A percentile compares a stretch with the other conserved stretches of the same genome.
Evolutionary conservation across 441 rosid species (phyloP).

Genomic region (Breynia disticha): DNA sequence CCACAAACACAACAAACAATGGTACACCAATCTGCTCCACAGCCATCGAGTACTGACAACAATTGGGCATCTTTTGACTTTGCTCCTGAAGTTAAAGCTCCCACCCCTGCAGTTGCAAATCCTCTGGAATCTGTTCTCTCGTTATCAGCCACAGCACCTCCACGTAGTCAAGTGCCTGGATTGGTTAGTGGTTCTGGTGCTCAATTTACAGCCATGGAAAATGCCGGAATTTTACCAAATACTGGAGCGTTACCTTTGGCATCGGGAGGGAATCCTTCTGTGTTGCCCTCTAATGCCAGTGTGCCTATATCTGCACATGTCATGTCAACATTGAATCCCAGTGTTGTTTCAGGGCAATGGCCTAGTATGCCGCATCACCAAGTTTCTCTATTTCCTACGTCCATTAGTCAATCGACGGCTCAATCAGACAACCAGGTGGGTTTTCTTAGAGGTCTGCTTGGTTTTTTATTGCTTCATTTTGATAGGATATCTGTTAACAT

Average conservation of each 20-base stretch:
- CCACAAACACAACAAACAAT: constrained; percentile 40
- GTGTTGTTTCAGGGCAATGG: constrained; percentile 37
- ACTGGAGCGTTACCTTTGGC: constrained; percentile 18
- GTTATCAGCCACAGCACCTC: constrained; percentile 51
- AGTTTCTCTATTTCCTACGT: constrained; percentile 37
- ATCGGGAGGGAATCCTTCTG: constrained; percentile 19
- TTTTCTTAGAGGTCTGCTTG: constrained; percentile 6
- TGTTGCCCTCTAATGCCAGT: constrained; percentile 15
- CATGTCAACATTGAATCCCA: constrained; percentile 23
- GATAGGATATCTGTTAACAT: constrained; percentile 3
- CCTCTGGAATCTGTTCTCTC: constrained; percentile 74
- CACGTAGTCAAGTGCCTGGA: constrained; percentile 38
- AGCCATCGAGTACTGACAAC: constrained; percentile 39
- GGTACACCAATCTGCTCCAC: constrained; percentile 32
- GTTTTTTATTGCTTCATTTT: constrained; percentile 3
- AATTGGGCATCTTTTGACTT: constrained; percentile 94
- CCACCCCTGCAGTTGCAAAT: constrained; percentile 39
- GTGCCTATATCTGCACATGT: constrained; percentile 24
- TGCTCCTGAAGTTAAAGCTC: constrained; percentile 46
- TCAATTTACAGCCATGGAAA: constrained; percentile 22
- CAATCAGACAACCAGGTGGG: constrained; percentile 61
- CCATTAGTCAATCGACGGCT: constrained; percentile 30
- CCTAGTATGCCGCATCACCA: constrained; percentile 39
- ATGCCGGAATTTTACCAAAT: constrained; percentile 16
- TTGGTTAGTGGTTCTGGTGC: constrained; percentile 26